A percentile compares a stretch with the other conserved stretches of the same genome.
phyloP scores from a whole-genome alignment of 192 early-diverging fungal species.

The Coemansia erecta region DNA sequence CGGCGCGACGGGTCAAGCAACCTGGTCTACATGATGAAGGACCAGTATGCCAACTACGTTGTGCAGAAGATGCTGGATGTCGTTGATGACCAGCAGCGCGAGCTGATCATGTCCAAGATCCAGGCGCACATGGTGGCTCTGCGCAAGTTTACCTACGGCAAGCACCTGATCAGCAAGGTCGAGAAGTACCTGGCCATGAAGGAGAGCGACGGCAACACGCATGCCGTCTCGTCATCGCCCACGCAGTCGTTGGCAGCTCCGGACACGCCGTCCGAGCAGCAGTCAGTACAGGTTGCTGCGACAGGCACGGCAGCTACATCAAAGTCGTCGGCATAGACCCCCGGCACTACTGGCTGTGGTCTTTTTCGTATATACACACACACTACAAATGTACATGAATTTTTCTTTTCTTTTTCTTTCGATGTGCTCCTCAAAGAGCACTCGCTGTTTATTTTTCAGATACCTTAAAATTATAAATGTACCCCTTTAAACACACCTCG shows the following conservation, averaged over 20 bases:
- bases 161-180: conserved; percentile 84
- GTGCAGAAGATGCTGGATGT: conserved; percentile 99
- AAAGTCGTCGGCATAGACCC: background rate
- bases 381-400: no score
- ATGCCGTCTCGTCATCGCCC: conserved; percentile 11
- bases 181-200: conserved; percentile 41
- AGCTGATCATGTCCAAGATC: conserved; percentile 86
- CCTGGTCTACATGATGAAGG: conserved; percentile 98
- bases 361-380: no score
- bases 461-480: no score
- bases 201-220: conserved; percentile 4
- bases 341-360: no score
- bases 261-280: background rate
- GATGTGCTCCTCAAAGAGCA: no score
- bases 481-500: no score
- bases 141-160: conserved; percentile 98
- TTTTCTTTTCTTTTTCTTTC: no score
- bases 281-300: conserved; percentile 4
- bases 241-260: conserved; percentile 6
- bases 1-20: conserved; percentile 77
- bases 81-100: conserved; percentile 86
- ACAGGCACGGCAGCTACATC: background rate
- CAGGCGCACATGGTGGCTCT: conserved; percentile 87
- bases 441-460: no score
- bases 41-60: conserved; percentile 99